These are phyloP conservation scores for Aspergillus quadrilineatus DNA, from an alignment of 2,329 filamentous ascomycete genomes.

Conservation along the genomic window DNA sequence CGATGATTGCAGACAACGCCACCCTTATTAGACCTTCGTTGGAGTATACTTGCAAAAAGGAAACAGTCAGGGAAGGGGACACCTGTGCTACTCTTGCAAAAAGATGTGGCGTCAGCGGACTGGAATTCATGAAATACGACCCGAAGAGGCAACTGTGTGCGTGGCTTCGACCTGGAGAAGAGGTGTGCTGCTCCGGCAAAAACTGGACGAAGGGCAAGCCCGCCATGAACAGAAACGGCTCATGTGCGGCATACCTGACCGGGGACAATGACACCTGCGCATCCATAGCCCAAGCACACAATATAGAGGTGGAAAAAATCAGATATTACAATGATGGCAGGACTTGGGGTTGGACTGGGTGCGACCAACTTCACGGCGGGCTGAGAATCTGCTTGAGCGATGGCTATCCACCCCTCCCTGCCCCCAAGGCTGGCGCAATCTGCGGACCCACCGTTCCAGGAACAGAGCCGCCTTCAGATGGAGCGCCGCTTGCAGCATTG, in stretches of 20 bases:
- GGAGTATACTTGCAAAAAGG: not conserved
- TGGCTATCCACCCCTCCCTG: conserved; percentile 44
- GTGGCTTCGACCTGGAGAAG: conserved; percentile 31
- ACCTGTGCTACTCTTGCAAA: conserved; percentile 39
- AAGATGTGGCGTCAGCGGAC: conserved; percentile 40
- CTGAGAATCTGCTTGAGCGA: conserved; percentile 43
- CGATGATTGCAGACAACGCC: not conserved
- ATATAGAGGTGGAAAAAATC: not conserved
- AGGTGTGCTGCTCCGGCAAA: conserved; percentile 23
- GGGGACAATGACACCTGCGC: conserved; percentile 34
- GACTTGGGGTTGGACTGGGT: conserved; percentile 50
- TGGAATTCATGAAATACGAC: conserved; percentile 44
- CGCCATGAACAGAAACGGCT: conserved; percentile 37
- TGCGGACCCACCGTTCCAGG: conserved; percentile 50
- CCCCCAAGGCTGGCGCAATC: conserved; percentile 35
- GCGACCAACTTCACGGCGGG: conserved; percentile 32
- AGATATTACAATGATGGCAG: conserved; percentile 30
- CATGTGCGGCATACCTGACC: conserved; percentile 39
- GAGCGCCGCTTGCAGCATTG: conserved; percentile 35
- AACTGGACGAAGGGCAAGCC: conserved; percentile 26
- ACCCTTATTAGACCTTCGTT: not conserved
- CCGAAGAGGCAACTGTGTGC: conserved; percentile 23
- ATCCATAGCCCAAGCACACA: conserved; percentile 26
- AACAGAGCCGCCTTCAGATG: conserved; percentile 32
- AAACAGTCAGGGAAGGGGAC: conserved; percentile 28